Conservation (phyloP, 345 rosid species). For the Toxicodendron radicans region DNA sequence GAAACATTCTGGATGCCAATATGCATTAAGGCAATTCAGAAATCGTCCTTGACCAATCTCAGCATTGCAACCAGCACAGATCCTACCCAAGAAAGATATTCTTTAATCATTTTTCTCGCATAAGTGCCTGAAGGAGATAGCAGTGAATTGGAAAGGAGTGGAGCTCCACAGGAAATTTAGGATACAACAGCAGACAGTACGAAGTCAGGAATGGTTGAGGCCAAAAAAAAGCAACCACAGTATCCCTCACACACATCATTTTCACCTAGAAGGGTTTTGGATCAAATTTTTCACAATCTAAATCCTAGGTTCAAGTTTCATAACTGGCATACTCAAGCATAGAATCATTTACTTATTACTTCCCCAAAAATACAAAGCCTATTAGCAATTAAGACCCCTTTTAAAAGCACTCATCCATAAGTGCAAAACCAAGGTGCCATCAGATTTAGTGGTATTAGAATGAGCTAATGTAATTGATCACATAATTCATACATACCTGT, state of each 20-base stretch:
- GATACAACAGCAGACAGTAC: neutral
- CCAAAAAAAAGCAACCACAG: neutral
- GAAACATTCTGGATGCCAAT: constrained; percentile 98
- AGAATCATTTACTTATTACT: neutral
- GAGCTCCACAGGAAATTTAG: constrained; percentile 6
- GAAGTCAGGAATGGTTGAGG: neutral
- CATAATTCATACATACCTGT: constrained; percentile 52
- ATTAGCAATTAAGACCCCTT: neutral
- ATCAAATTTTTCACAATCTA: neutral
- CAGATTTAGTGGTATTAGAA: neutral
- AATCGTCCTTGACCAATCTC: constrained; percentile 91
- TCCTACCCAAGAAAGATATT: constrained; percentile 43
- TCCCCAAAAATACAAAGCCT: neutral
- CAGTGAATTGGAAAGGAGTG: neutral
- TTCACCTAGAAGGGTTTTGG: neutral
- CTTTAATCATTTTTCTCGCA: constrained; percentile 14
- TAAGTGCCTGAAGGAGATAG: neutral
- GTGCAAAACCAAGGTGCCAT: neutral
- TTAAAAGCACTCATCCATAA: neutral
- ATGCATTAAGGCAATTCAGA: constrained; percentile 72
- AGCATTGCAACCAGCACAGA: constrained; percentile 90
- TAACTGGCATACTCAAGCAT: neutral
- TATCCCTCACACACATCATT: neutral
- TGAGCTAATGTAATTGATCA: constrained; percentile 5
- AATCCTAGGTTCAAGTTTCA: neutral